Evolutionary conservation across 352 stramenopile species (phyloP), one percentile per base, ranked within the genome.

Genomic region (Aphanomyces cochlioides): DNA sequence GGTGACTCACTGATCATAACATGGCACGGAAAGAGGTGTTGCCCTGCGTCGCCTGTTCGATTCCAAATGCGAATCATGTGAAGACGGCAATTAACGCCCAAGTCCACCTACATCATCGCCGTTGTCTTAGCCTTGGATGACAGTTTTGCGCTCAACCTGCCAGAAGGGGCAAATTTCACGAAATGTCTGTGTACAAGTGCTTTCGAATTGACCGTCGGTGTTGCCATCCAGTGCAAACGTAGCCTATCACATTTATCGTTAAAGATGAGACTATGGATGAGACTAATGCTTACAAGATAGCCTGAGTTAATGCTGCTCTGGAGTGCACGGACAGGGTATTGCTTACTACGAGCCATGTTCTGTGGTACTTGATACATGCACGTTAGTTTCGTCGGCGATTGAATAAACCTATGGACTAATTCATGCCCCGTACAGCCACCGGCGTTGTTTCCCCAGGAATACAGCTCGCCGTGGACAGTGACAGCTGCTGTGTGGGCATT

Each of bases 131-230:
- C 65, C 74, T 47, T 84, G 75, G 40, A 90, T 57, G 6, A 50
- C 0, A 50, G 10, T 12, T n/a, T n/a, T n/a, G 34, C 89, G 48
- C 13, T 67, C 58, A 3, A 85, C 75, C 43, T 93, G 79, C 85
- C 85, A 93, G 59, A 93, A 93, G 5, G 85, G 85, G 78, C 81
- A 91, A 34, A 81, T 58, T 59, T 93, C 85, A 47, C 89, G 83
- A 74, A 91, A 84, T 0, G 85, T 90, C 65, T 93, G 82, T 0
- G 80, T 64, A 39, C 80, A 87, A 5, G 69, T 21, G 58, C 47
- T 56, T n/a, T 58, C 75, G 19, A 5, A 50, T 64, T 28, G 40
- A 58, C 47, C 47, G 38, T 40, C 47, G 13, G 38, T 77, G 38
- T 45, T 48, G 1, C 69, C 13, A 56, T 74, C 70, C 61, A 93